phyloP scores from a whole-genome alignment of 495 filamentous ascomycete genomes.

The Gamarada debralockiae region DNA sequence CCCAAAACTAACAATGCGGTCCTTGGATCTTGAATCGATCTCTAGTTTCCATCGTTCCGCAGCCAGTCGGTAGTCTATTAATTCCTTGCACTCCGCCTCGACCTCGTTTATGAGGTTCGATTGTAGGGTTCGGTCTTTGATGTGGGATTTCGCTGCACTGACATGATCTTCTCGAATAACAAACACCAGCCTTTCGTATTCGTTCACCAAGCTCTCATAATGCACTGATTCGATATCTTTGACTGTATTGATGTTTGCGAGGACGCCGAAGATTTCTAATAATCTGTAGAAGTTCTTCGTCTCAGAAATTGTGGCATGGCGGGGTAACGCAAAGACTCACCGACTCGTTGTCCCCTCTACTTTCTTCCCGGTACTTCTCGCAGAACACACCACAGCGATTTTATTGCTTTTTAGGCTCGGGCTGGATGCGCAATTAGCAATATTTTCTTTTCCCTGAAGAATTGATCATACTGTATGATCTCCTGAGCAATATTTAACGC shows the following conservation, averaged over 20 bases:
- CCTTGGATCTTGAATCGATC: conserved; percentile 77
- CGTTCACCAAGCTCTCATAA: conserved; percentile 60
- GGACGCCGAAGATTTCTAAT: conserved; percentile 55
- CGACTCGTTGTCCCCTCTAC: conserved; percentile 90
- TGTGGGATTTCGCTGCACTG: conserved; percentile 56
- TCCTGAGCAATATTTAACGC: conserved; percentile 66
- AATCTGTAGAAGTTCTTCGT: conserved; percentile 30
- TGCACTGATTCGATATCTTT: conserved; percentile 56
- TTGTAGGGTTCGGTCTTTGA: conserved; percentile 54
- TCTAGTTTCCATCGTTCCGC: conserved; percentile 58
- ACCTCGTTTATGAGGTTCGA: conserved; percentile 56
- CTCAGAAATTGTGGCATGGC: background rate
- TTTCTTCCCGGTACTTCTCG: conserved; percentile 86
- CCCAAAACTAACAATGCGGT: conserved; percentile 86
- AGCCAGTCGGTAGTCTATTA: conserved; percentile 50
- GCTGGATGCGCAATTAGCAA: conserved; percentile 38
- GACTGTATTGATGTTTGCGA: conserved; percentile 65
- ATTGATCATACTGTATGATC: conserved; percentile 72
- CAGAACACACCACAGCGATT: conserved; percentile 90
- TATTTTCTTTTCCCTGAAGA: background rate
- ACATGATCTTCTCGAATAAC: conserved; percentile 74
- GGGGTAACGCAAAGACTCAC: conserved; percentile 47
- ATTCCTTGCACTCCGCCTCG: conserved; percentile 64
- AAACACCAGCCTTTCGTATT: conserved; percentile 67
- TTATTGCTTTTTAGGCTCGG: conserved; percentile 60